phyloP scores from a whole-genome alignment of 2,329 filamentous ascomycete species.

The Pleomassaria siparia region DNA sequence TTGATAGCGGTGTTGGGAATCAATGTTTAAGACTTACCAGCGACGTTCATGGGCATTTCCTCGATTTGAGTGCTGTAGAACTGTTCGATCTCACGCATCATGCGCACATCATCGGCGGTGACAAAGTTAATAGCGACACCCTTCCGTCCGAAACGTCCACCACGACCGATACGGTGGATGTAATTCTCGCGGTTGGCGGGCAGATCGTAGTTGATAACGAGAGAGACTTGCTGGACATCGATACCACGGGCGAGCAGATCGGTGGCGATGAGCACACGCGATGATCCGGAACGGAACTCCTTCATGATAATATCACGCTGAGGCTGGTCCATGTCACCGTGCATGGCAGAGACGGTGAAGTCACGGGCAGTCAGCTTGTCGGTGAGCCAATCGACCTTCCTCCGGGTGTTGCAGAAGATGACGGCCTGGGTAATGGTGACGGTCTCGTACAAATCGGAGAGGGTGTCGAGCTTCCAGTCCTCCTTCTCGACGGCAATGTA shows the following conservation, averaged over 20 bases:
- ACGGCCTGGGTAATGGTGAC: conserved; percentile 99
- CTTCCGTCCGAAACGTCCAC: conserved; percentile 99
- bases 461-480: conserved; percentile 99
- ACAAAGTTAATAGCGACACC: conserved; percentile 99
- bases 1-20: not conserved
- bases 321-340: conserved; percentile 98
- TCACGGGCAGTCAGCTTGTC: conserved; percentile 98
- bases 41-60: conserved; percentile 98
- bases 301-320: conserved; percentile 99
- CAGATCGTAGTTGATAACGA: conserved; percentile 99
- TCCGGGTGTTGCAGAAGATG: conserved; percentile 99
- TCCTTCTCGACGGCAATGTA: conserved; percentile 99
- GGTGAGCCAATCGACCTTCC: conserved; percentile 99
- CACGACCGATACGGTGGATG: conserved; percentile 99
- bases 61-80: conserved; percentile 99
- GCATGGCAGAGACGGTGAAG: conserved; percentile 99
- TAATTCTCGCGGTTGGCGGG: conserved; percentile 99
- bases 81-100: conserved; percentile 99
- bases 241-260: conserved; percentile 99
- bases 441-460: conserved; percentile 98
- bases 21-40: conserved; percentile 51
- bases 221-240: conserved; percentile 98
- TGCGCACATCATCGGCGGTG: conserved; percentile 96
- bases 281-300: conserved; percentile 99
- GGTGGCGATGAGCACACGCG: conserved; percentile 96